Percentiles rank a stretch among this genome's conserved stretches.
These are phyloP conservation scores for Trypanosoma grayi DNA, from an alignment of 208 protist genomes.

Conservation along the genomic window DNA sequence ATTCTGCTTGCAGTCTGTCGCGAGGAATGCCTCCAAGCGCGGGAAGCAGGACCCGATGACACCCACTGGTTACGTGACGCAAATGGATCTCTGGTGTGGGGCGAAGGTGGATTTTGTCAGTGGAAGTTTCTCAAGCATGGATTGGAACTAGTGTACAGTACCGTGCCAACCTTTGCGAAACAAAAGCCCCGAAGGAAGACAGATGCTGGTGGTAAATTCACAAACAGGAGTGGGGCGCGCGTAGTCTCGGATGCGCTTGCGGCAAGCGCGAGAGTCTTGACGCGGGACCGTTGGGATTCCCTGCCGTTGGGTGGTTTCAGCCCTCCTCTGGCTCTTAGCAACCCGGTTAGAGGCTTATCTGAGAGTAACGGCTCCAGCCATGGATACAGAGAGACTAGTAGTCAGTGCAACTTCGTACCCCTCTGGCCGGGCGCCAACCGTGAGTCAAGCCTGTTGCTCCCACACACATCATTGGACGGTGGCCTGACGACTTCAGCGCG, in stretches of 20 bases:
- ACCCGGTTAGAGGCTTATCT: no score
- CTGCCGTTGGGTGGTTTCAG: no score
- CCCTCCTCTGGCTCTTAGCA: no score
- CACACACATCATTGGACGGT: background rate
- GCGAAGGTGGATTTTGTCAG: background rate
- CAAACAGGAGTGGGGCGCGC: background rate
- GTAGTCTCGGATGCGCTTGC: background rate
- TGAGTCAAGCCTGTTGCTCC: background rate
- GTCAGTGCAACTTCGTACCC: background rate
- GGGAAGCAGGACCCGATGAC: constrained; percentile 35
- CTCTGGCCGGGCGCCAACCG: background rate
- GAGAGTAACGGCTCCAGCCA: background rate
- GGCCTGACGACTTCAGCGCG: background rate
- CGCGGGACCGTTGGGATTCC: background rate
- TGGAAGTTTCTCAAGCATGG: background rate
- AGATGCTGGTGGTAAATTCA: background rate
- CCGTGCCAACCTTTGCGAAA: background rate
- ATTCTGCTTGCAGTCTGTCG: constrained; percentile 55
- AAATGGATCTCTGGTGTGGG: background rate
- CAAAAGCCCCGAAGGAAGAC: background rate
- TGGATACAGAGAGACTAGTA: background rate
- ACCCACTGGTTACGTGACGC: constrained; percentile 40
- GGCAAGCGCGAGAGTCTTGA: background rate
- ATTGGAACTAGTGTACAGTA: background rate
- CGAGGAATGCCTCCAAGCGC: constrained; percentile 36